Evolutionary conservation across 352 stramenopile genomes (phyloP).

Genomic region (Phytopythium boreale): DNA sequence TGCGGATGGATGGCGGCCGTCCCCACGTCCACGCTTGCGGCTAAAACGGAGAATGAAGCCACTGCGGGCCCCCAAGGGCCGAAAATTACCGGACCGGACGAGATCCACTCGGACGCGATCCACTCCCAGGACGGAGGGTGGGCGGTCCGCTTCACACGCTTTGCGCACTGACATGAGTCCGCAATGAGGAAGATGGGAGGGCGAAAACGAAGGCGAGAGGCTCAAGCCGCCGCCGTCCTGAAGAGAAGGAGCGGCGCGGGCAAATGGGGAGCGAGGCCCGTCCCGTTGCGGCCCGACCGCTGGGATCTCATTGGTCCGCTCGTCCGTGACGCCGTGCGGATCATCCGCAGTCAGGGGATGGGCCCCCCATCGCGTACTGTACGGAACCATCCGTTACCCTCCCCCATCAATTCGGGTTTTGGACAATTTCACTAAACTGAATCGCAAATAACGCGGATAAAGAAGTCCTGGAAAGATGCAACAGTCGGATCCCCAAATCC

Average conservation of each 20-base stretch:
- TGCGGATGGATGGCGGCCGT: neutral
- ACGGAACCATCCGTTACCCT: too few relatives aligned
- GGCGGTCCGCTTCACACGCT: too few relatives aligned
- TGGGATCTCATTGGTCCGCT: neutral
- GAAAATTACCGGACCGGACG: too few relatives aligned
- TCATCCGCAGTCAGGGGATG: neutral
- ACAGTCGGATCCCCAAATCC: too few relatives aligned
- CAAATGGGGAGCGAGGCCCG: neutral
- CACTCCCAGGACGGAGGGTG: neutral
- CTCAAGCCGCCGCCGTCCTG: neutral
- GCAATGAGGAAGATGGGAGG: neutral
- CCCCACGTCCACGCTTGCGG: neutral
- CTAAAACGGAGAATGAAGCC: neutral
- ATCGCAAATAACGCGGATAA: too few relatives aligned
- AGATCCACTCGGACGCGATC: neutral
- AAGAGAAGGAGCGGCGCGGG: neutral
- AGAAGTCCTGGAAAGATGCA: too few relatives aligned
- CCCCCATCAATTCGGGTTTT: too few relatives aligned
- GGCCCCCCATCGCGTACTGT: neutral
- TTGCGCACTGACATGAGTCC: neutral
- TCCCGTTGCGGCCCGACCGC: neutral
- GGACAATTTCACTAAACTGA: neutral
- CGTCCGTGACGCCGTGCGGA: neutral
- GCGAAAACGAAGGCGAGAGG: neutral
- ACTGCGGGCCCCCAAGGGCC: neutral